Base-by-base conservation (phyloP, 2,329 filamentous ascomycete genomes). In the Ustilaginoidea virens region DNA sequence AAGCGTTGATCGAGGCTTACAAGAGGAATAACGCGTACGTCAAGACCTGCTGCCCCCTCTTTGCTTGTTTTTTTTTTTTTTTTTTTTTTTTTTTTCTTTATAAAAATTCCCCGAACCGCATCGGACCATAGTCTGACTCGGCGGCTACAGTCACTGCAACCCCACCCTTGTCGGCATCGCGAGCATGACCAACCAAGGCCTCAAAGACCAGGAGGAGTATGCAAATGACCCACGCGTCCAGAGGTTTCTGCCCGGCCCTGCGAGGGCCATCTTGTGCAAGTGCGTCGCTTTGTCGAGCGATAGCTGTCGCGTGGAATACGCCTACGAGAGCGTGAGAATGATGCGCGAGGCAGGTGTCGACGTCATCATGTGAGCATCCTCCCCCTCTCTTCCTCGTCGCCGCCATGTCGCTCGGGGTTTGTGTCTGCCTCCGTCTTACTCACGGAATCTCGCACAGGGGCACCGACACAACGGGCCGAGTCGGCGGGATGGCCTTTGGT, bases 181-280 rank as follows among this genome's bases (percentile, higher is more conserved):
- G 8, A 43, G 38, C 12, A 28, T 43, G n/a, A 45, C 42, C 4
- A 35, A 31, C 8, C 37, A 46, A 24, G 44, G 41, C 5, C 27
- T 36, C 23, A 30, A 38, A 6, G 32, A 37, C 13, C 39, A 37
- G 23, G 28, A 39, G 24, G 28, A 5, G 10, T 45, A 38, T 2
- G 36, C 39, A 7, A 30, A 39, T 19, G 42, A 45, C 21, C 31
- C 31, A 21, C 27, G 31, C 17, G 31, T 24, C 5, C 31, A 33
- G 11, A 13, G 23, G 8, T 29, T 33, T 24, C 17, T 33, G 9
- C 31, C 31, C 6, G 31, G 31, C 8, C 31, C 31, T 10, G 27
- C 31, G n/a, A 33, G 25, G 14, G 31, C 31, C 5, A 26, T 28
- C 27, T 29, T 33, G 31, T 33, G 31, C 18, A 29, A 33, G 24